These are phyloP conservation scores for Kodamaea sagamina DNA, from an alignment of 805 yeast species.

Conservation along the genomic window DNA sequence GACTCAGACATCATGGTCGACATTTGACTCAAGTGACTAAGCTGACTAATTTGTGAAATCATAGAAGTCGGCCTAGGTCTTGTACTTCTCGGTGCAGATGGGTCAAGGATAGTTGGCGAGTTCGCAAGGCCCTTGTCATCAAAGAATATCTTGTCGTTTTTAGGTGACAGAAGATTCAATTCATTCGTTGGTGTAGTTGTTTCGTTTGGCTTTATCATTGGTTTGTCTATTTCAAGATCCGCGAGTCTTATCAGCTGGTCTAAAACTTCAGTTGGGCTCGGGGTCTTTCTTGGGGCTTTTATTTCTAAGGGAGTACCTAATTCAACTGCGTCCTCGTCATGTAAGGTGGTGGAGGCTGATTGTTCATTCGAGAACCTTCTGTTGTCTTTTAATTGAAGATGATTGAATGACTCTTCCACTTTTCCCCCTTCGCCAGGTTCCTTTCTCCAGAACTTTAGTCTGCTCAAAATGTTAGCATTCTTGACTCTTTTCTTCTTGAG, in stretches of 20 bases:
- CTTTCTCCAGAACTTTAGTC: slow-evolving; percentile 43
- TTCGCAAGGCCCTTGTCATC: slow-evolving; percentile 6
- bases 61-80: slow-evolving; percentile 42
- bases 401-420: slow-evolving; percentile 8
- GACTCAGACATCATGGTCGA: slow-evolving; percentile 46
- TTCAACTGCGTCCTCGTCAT: slow-evolving; percentile 12
- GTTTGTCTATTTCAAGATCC: neutral
- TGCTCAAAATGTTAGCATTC: slow-evolving; percentile 27
- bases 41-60: slow-evolving; percentile 41
- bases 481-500: slow-evolving; percentile 18
- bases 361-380: neutral
- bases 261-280: slow-evolving; percentile 4
- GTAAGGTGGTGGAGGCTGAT: slow-evolving; percentile 9
- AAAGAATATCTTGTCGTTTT: slow-evolving; percentile 8
- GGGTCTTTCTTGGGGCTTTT: slow-evolving; percentile 6
- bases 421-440: slow-evolving; percentile 14
- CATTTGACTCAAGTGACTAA: slow-evolving; percentile 43
- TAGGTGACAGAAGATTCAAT: slow-evolving; percentile 3
- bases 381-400: slow-evolving; percentile 4
- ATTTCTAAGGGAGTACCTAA: slow-evolving; percentile 15
- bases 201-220: slow-evolving; percentile 3
- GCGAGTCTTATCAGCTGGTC: neutral
- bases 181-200: slow-evolving; percentile 8
- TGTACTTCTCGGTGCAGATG: slow-evolving; percentile 6
- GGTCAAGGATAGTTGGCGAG: slow-evolving; percentile 9